Evolutionary conservation across 768 basidiomycete genomes (phyloP), one percentile per base, ranked within the genome.

Genomic region (Termitomyces sp.): DNA sequence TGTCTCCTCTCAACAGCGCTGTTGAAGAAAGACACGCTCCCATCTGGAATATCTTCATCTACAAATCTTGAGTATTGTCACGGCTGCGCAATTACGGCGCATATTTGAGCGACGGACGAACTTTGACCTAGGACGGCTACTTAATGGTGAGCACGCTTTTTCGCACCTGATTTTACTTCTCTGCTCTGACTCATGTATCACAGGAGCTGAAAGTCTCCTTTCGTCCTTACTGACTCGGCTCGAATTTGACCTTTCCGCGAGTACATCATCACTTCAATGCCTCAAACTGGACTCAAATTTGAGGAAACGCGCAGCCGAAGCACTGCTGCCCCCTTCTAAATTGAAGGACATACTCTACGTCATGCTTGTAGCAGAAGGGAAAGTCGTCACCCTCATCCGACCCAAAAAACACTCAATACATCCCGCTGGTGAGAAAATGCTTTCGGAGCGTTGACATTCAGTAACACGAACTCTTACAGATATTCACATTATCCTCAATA

Each of bases 31-130:
- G 96, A 88, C 90, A 62, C 83, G 96, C 55, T 82, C 85, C 22
- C 97, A 98, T 76, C 82, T 99, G 59, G 96, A 98, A 70, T 97
- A 97, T 71, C 76, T 98, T 8, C 90, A 99, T 69, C 77, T 98
- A 2, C 95, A 97, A 72, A 91, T 98, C 56, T 72, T 98, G 29
- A 94, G 92, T 62, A 85, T 97, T 36, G 86, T 97, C 46, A 92
- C 94, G 2, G 88, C 85, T 2, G 77, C 86, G 4, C 94, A 98
- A 69, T 77, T 99, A 3, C 82, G 84, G 31, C 79, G 85, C 32
- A 89, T 96, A 64, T 98, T 99, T 63, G 87, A 94, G 67, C 78
- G 89, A 57, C 81, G 94, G 52, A 90, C 86, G 49, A 98, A 98
- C 69, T 98, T 96, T 65, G 96, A 99, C 66, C 74, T 98, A 22